phyloP scores from a whole-genome alignment of 176 grass and related monocot species.

The Triticum monococcum region DNA sequence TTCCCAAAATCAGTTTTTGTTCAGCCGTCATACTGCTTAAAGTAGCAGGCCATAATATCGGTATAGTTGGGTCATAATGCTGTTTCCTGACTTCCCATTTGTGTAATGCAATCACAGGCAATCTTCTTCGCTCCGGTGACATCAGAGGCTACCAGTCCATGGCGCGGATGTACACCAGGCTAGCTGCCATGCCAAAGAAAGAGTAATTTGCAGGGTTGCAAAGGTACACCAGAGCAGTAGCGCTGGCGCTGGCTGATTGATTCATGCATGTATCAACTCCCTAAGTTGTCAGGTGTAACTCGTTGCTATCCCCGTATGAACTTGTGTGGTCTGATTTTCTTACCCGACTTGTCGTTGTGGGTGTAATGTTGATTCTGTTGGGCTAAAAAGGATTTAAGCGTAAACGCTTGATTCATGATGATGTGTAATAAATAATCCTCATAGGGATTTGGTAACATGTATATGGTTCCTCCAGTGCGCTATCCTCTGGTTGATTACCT shows the following conservation, averaged over 20 bases:
- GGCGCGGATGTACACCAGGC: slow-evolving; percentile 1
- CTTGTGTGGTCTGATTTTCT: background rate
- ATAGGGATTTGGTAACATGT: background rate
- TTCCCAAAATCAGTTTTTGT: background rate
- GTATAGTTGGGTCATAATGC: background rate
- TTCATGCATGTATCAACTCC: background rate
- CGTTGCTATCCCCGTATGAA: background rate
- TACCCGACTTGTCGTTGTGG: background rate
- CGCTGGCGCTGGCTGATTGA: background rate
- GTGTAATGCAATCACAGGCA: background rate
- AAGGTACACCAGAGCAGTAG: background rate
- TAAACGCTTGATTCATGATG: background rate
- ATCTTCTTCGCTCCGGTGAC: background rate
- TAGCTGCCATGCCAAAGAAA: slow-evolving; percentile 20
- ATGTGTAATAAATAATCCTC: background rate
- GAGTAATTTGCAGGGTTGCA: background rate
- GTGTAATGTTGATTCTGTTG: background rate
- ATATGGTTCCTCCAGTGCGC: background rate
- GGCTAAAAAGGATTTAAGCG: background rate
- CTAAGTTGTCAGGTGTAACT: background rate
- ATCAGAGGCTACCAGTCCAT: slow-evolving; percentile 17
- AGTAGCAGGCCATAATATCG: background rate
- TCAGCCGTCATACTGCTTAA: background rate
- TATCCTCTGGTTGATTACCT: background rate
- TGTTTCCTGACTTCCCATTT: background rate